Evolutionary conservation across 2,329 filamentous ascomycete genomes (phyloP).

Genomic region (Neopestalotiopsis sp.): DNA sequence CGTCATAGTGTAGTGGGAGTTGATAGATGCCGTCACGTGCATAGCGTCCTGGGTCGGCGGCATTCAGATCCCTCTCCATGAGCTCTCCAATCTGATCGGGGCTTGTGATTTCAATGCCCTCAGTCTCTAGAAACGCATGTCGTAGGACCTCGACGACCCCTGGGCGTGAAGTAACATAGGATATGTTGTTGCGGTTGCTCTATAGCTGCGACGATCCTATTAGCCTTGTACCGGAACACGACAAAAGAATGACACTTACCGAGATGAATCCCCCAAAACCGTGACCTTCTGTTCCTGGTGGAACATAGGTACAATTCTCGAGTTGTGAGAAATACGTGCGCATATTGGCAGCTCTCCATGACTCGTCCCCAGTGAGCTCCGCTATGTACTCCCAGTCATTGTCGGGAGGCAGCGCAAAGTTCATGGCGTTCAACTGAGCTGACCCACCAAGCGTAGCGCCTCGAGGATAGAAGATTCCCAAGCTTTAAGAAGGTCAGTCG

Average conservation of each 20-base stretch:
- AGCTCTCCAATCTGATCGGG: background rate
- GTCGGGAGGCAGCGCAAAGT: constrained; percentile 62
- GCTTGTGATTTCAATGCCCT: background rate
- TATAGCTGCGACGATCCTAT: background rate
- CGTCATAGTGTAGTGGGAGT: background rate
- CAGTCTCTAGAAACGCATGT: background rate
- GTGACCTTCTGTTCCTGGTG: background rate
- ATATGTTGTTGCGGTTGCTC: background rate
- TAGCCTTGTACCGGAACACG: background rate
- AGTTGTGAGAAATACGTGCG: constrained; percentile 61
- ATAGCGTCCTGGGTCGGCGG: background rate
- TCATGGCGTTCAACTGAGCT: constrained; percentile 65
- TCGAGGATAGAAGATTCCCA: constrained; percentile 29
- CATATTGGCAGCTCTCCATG: constrained; percentile 66
- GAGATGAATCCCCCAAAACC: background rate
- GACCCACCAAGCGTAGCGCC: constrained; percentile 44
- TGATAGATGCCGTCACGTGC: background rate
- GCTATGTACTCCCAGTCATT: constrained; percentile 65
- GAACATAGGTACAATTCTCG: constrained; percentile 44
- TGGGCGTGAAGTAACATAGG: background rate
- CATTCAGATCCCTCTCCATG: background rate
- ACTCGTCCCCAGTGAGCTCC: constrained; percentile 62
- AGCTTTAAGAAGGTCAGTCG: background rate
- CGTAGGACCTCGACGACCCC: background rate
- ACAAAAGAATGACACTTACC: background rate